Base-by-base conservation (phyloP, 164 flowering plant species). In the Saururus chinensis region DNA sequence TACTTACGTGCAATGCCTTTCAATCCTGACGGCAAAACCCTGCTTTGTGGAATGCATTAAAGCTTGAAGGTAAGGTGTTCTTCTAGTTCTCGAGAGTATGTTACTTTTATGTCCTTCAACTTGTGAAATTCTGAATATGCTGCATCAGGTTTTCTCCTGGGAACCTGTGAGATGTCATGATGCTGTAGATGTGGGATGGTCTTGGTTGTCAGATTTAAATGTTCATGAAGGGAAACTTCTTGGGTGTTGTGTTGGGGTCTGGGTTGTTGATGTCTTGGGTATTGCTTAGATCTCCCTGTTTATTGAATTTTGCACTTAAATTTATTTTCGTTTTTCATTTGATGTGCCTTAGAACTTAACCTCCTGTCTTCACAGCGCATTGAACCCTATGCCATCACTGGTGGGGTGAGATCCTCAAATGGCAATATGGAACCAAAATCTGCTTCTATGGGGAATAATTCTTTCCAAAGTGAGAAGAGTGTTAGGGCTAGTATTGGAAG, bases 171-270 rank as follows among this genome's bases (percentile, higher is more conserved):
- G n/a, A n/a, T n/a, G n/a, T n/a, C n/a, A n/a, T n/a, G n/a, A n/a
- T n/a, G n/a, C n/a, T n/a, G 95, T 93, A 59, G 97, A 93, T 74
- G 95, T 93, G 67, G 97, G 99, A 62, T 93, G 99, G 99, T 93
- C 99, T 65, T 84, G 73, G 75, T 76, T 93, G 75, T 87, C 96
- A 41, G 99, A 93, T 75, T 81, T 93, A 58, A 88, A 83, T 73
- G 78, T 93, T 70, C 95, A 90, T 54, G 99, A 93, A 62, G 99
- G 97, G 60, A 93, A 93, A 78, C 99, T 93, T 71, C 95, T 93
- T 71, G 99, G 97, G 21, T 93, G 95, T 71, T 93, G 97, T 78
- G 99, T 93, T 64, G 99, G 97, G 60, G 91, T 93, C 16, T 93
- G 99, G 99, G 99, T 93, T 59, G 97, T 85, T 48, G 99, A 93